These are phyloP conservation scores for slime mould (Dictyostelium discoideum) DNA, from an alignment of 78 protist species.

Conservation along the genomic window dicty_2.7 NC_007088.5:1934001-1934500, in stretches of 20 bases:
- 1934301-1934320: not conserved
- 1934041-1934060: slow-evolving; percentile 55
- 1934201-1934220: not conserved
- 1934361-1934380: not conserved
- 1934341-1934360: not conserved
- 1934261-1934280: slow-evolving; percentile 38
- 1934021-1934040: slow-evolving; percentile 62
- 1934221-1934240: slow-evolving; percentile 58
- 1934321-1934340: not conserved
- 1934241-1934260: slow-evolving; percentile 63
- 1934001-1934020: slow-evolving; percentile 76
- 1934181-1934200: slow-evolving; percentile 13
- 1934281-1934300: not conserved
- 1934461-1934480: not conserved
- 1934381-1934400: not conserved
- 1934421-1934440: not conserved
- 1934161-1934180: slow-evolving; percentile 14
- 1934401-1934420: not conserved
- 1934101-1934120: slow-evolving; percentile 75
- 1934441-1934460: too few species aligned
- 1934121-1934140: slow-evolving; percentile 61
- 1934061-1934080: slow-evolving; percentile 39
- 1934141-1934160: slow-evolving; percentile 76
- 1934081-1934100: slow-evolving; percentile 13
- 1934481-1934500: not conserved